phyloP scores from a whole-genome alignment of 805 yeast species.

The Yarrowia osloensis region DNA sequence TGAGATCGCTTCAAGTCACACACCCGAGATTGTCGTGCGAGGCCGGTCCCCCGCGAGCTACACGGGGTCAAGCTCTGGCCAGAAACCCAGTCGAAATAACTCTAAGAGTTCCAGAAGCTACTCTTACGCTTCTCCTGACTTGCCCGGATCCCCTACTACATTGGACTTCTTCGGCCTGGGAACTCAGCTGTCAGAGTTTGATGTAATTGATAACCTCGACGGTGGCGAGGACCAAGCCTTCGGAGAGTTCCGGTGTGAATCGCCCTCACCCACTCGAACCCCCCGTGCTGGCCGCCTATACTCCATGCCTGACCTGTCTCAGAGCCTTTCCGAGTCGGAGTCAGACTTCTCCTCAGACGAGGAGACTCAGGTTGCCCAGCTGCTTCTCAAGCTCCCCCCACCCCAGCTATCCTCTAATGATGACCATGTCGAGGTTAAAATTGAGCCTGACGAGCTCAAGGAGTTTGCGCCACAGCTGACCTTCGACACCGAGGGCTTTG shows the following conservation, averaged over 20 bases:
- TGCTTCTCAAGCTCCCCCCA: conserved; percentile 5
- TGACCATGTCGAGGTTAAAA: background rate
- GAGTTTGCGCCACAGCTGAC: conserved; percentile 24
- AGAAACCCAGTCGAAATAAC: background rate
- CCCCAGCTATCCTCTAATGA: background rate
- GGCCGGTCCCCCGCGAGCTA: conserved; percentile 28
- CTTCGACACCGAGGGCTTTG: conserved; percentile 11
- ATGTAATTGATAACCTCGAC: background rate
- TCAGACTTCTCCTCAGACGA: conserved; percentile 10
- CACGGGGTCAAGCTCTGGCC: background rate
- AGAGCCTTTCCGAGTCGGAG: conserved; percentile 12
- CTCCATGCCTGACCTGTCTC: conserved; percentile 5
- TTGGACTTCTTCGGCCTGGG: conserved; percentile 8
- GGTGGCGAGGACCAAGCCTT: background rate
- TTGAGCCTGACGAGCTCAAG: conserved; percentile 5
- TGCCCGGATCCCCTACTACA: background rate
- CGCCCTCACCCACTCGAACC: background rate
- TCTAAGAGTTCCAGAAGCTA: background rate
- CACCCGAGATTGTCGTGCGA: conserved; percentile 12
- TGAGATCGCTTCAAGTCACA: background rate
- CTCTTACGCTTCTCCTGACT: background rate
- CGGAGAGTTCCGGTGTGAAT: background rate
- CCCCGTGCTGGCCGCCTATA: background rate
- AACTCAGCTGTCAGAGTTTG: background rate
- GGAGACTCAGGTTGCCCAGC: background rate